Evolutionary conservation across 257 asterid genomes (phyloP).

Genomic region (Nicotiana paniculata): DNA sequence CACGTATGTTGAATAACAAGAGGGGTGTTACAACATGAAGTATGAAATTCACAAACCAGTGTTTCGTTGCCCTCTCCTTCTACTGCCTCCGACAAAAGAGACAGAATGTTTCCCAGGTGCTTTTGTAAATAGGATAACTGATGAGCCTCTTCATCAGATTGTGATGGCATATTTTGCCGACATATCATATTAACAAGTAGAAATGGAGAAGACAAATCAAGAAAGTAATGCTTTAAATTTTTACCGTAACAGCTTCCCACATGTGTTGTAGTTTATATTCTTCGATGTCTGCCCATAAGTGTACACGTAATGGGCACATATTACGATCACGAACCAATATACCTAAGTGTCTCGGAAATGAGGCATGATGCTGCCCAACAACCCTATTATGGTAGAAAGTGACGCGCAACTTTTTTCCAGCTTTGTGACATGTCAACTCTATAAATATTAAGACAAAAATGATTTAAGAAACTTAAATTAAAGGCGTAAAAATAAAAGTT

Average conservation of each 20-base stretch:
- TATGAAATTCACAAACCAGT: slow-evolving; percentile 41
- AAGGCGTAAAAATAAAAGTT: background rate
- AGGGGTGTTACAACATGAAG: background rate
- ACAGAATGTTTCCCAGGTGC: slow-evolving; percentile 69
- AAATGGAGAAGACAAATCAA: no score
- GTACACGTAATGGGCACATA: no score
- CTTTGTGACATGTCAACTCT: background rate
- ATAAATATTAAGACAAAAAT: background rate
- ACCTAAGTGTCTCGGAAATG: no score
- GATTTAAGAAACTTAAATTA: background rate
- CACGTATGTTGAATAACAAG: background rate
- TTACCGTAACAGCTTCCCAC: no score
- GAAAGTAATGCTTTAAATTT: no score
- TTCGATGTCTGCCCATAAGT: no score
- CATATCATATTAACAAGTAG: background rate
- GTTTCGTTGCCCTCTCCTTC: slow-evolving; percentile 72
- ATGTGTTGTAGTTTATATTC: no score
- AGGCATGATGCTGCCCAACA: no score
- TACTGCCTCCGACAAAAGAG: slow-evolving; percentile 68
- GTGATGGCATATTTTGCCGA: slow-evolving; percentile 85
- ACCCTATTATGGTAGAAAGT: no score
- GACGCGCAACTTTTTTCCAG: no score
- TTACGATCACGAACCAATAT: no score
- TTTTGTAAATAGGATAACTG: slow-evolving; percentile 90
- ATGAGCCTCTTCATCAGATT: slow-evolving; percentile 89